Evolutionary conservation across 1,284 basidiomycete species (phyloP), one percentile per base, ranked within the genome.

Genomic region (Cutaneotrichosporon curvatum): DNA sequence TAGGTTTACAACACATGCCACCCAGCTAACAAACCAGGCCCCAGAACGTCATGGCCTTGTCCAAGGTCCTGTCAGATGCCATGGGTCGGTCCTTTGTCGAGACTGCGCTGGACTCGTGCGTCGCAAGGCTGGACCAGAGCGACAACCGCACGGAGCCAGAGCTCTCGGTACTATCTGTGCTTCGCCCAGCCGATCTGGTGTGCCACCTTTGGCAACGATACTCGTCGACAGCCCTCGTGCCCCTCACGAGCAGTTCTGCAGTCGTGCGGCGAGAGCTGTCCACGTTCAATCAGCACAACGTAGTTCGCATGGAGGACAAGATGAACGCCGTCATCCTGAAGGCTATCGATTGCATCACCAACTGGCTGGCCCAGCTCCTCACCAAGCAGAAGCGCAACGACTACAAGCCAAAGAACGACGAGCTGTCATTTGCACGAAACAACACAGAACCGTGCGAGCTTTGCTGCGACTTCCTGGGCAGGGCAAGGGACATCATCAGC

Each of bases 191-290:
- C n/a, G 91, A 95, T 68, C 79, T 95, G 43, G 84, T 95, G 50
- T 87, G 86, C 61, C 87, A 95, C 63, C 78, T 99, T 3, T 97
- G 92, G 92, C 95, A 98, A 68, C 86, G 90, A 67, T 99, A 98
- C 70, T 81, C 90, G 57, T 85, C 85, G 38, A 87, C 88, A 15
- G 94, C 92, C 0, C 72, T 99, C 7, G 76, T 97, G 10, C 94
- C 95, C 0, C 77, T 99, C 4, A 84, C 90, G 0, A 83, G 82
- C 47, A 81, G 82, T 7, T 87, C 86, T 0, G 86, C 94, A 1
- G 91, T 89, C 0, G 79, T 85, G 30, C 80, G 95, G 35, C 80
- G 94, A 22, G 95, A 98, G 70, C 94, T 97, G 87, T 79, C 81
- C 16, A 82, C 87, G 18, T 95, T 89, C 75, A 94, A 95, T 67